A percentile compares a stretch with the other conserved stretches of the same genome.
Conservation (phyloP, 2,329 filamentous ascomycete species). For the Penicillium sp. region DNA sequence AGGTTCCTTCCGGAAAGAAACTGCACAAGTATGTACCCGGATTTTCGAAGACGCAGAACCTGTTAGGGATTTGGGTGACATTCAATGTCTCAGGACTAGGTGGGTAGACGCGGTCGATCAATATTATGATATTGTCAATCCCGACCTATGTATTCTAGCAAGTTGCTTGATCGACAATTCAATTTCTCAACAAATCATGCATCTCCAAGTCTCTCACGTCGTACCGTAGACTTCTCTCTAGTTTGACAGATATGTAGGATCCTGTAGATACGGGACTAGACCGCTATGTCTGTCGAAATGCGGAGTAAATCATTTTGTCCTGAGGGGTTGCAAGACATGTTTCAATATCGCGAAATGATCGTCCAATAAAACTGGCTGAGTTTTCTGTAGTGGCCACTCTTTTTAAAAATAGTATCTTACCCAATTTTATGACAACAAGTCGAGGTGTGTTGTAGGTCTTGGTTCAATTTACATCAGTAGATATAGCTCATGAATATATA, state of each 20-base stretch:
- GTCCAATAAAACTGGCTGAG: not conserved
- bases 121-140: not conserved
- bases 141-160: not conserved
- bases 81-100: not conserved
- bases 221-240: not conserved
- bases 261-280: not conserved
- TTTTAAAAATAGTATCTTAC: constrained; percentile 1
- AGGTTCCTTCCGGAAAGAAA: constrained; percentile 5
- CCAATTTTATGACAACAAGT: not conserved
- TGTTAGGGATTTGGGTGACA: not conserved
- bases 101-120: not conserved
- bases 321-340: constrained; percentile 16
- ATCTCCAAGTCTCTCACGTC: not conserved
- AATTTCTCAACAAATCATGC: not conserved
- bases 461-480: too few species aligned
- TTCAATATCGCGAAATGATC: constrained; percentile 8
- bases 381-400: not conserved
- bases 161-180: not conserved
- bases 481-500: not conserved
- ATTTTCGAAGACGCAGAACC: not conserved
- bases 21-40: not conserved
- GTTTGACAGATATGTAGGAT: not conserved
- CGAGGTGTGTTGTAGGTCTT: not conserved
- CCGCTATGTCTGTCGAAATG: not conserved
- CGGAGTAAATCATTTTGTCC: not conserved